phyloP scores from a whole-genome alignment of 2,329 filamentous ascomycete species.

The Aspergillus hortae region DNA sequence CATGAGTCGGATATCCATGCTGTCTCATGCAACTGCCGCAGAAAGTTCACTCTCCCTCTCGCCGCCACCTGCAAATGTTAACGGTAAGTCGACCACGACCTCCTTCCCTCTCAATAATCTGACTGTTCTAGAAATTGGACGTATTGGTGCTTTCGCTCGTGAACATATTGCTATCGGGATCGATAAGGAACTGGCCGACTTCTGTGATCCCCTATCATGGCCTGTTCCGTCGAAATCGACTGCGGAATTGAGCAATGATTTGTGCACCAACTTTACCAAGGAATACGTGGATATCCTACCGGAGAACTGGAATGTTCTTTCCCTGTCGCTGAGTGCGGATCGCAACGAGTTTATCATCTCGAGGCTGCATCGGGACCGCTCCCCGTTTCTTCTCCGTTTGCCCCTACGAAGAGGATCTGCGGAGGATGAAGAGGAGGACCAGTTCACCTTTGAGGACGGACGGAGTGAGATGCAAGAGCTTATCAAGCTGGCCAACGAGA shows the following conservation, averaged over 20 bases:
- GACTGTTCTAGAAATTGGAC: constrained; percentile 34
- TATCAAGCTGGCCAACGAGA: constrained; percentile 75
- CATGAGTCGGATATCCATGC: constrained; percentile 41
- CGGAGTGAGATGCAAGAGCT: constrained; percentile 78
- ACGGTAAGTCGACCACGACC: constrained; percentile 26
- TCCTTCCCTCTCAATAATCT: neutral
- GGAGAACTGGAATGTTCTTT: constrained; percentile 76
- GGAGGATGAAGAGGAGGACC: constrained; percentile 70
- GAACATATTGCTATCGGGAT: constrained; percentile 38
- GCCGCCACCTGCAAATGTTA: constrained; percentile 35
- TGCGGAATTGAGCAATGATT: constrained; percentile 23
- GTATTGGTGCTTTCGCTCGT: constrained; percentile 39
- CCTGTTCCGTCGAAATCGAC: constrained; percentile 31
- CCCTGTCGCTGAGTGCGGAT: constrained; percentile 77
- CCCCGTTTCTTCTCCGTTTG: constrained; percentile 81
- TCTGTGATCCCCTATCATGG: constrained; percentile 49
- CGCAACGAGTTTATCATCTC: constrained; percentile 82
- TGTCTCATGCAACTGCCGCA: constrained; percentile 39
- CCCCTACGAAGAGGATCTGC: constrained; percentile 79
- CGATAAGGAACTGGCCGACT: constrained; percentile 44
- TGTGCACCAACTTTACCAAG: constrained; percentile 66
- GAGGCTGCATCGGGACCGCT: constrained; percentile 70
- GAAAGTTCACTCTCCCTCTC: constrained; percentile 23
- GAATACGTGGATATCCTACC: constrained; percentile 86
- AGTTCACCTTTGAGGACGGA: constrained; percentile 80